Evolutionary conservation across 2,329 filamentous ascomycete genomes (phyloP), one percentile per base, ranked within the genome.

Genomic region (Orbilia javanica): DNA sequence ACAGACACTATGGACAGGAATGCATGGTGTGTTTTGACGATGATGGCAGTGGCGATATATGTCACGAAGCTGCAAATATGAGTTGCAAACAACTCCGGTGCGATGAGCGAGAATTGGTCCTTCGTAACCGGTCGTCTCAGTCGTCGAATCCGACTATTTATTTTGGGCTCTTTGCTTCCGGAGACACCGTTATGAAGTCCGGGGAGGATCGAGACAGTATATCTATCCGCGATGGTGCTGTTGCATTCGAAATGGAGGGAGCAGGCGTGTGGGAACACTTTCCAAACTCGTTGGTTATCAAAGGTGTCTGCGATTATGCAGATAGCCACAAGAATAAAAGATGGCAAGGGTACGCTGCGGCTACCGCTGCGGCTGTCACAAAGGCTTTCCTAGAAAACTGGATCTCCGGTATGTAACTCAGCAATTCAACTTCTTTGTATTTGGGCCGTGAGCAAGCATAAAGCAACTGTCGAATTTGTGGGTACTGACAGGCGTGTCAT

Each of bases 331-430:
- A 53, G 15, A 53, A 25, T 29, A 25, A 53, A n/a, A 53, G 3
- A 53, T 67, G 63, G 63, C 63, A 67, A 39, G 31, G 18, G 15
- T 67, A 67, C 42, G 63, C 63, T 39, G 63, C 63, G 3, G n/a
- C 39, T 6, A n/a, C 63, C 48, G 63, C 63, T 20, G 63, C 63
- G 13, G 63, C 46, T 3, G 44, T 8, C 29, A 39, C 63, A 18
- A 67, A 67, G 39, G 27, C 18, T 4, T 39, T 67, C 25, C 34
- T 67, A n/a, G 52, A 57, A 29, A 18, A 57, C 36, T 57, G 27
- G 52, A 57, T 18, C 20, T 20, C 52, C 20, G 52, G 34, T 36
- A 10, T 36, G 52, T 57, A n/a, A n/a, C n/a, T n/a, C 1, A 4
- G 52, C 52, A 57, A 57, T 36, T 36, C 20, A 3, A 36, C 36